Conservation (phyloP, 768 basidiomycete genomes). For the Trametes villosa region DNA sequence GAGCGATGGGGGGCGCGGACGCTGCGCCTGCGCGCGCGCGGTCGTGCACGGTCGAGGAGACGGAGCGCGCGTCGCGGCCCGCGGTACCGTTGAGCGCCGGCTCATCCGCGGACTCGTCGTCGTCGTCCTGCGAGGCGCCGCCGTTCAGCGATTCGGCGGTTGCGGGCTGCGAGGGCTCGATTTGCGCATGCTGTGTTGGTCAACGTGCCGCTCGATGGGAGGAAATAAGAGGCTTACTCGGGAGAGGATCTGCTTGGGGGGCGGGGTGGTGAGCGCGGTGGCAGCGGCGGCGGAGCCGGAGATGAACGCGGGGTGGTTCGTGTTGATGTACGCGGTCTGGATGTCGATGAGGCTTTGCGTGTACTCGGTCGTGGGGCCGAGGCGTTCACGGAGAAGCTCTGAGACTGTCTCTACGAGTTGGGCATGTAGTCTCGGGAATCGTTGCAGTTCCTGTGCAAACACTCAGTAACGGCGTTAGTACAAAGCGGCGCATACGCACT, state of each 20-base stretch:
- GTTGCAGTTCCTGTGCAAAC: conserved; percentile 80
- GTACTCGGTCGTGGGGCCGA: conserved; percentile 97
- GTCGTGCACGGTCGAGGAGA: conserved; percentile 79
- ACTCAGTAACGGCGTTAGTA: neutral
- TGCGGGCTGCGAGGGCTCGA: conserved; percentile 51
- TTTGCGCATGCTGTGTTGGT: conserved; percentile 26
- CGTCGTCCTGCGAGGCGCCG: conserved; percentile 61
- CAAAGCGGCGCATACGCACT: conserved; percentile 48
- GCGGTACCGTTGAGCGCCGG: conserved; percentile 56
- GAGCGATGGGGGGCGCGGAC: conserved; percentile 33
- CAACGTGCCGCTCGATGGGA: conserved; percentile 3
- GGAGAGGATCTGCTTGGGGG: conserved; percentile 50
- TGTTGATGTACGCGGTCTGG: conserved; percentile 99
- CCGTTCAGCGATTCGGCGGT: conserved; percentile 68
- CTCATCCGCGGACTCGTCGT: conserved; percentile 65
- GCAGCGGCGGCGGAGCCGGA: conserved; percentile 71
- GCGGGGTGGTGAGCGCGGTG: conserved; percentile 48
- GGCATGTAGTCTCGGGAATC: conserved; percentile 92
- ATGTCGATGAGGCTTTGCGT: conserved; percentile 94
- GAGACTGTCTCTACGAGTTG: conserved; percentile 97
- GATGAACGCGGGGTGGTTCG: conserved; percentile 96
- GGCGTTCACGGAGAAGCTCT: conserved; percentile 89
- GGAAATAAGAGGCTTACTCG: conserved; percentile 50
- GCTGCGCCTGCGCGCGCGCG: conserved; percentile 53
- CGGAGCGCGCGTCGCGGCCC: conserved; percentile 66